phyloP scores from a whole-genome alignment of 2,329 filamentous ascomycete species.

The Podosphaera xanthii region DNA sequence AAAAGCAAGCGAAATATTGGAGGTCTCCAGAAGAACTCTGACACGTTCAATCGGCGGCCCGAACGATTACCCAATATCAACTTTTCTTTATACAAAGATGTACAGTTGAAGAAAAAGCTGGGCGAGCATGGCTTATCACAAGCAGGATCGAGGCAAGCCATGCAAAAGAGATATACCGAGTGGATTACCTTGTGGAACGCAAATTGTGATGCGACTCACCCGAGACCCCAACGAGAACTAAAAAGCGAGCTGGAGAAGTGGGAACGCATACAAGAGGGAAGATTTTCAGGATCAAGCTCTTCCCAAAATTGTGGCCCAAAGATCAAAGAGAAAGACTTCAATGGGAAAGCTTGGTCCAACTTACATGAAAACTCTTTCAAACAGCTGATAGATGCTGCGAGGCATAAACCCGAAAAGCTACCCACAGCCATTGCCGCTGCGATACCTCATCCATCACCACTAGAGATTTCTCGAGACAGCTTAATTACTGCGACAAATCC shows the following conservation, averaged over 20 bases:
- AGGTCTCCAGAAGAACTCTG: conserved; percentile 4
- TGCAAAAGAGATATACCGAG: conserved; percentile 68
- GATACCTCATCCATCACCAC: too few relatives aligned
- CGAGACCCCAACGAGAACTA: conserved; percentile 47
- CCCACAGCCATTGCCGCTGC: too few relatives aligned
- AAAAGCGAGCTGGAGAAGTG: conserved; percentile 61
- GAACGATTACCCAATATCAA: conserved; percentile 47
- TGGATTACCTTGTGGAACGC: conserved; percentile 95
- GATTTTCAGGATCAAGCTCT: conserved; percentile 22
- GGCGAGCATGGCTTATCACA: conserved; percentile 55
- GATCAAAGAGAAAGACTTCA: conserved; percentile 77
- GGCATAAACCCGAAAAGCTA: conserved; percentile 20
- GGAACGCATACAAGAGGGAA: conserved; percentile 61
- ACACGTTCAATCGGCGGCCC: conserved; percentile 10
- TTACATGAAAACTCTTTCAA: conserved; percentile 57
- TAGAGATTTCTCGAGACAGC: not conserved
- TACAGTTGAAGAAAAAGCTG: conserved; percentile 57
- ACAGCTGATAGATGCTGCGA: conserved; percentile 55
- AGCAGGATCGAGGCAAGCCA: conserved; percentile 40
- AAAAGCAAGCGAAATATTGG: conserved; percentile 1
- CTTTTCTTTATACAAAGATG: conserved; percentile 71
- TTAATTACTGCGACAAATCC: not conserved
- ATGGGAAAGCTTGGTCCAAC: conserved; percentile 50
- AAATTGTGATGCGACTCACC: conserved; percentile 67
- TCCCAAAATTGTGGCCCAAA: conserved; percentile 17